Evolutionary conservation across 768 basidiomycete species (phyloP).

Genomic region (Lactarius quietus): DNA sequence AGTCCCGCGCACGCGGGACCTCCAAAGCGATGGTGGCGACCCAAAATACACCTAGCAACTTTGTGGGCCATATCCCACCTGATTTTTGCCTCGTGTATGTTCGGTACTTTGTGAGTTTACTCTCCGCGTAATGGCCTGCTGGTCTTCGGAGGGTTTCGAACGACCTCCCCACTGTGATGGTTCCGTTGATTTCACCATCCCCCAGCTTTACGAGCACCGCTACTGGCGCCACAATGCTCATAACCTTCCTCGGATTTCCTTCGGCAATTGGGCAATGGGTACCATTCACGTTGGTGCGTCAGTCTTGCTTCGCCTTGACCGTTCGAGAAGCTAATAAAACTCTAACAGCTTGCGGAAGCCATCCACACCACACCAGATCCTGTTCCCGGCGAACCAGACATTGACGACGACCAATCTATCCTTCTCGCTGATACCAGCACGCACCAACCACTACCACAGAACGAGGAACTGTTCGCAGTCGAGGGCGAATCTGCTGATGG

Average conservation of each 20-base stretch:
- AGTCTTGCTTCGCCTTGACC: neutral
- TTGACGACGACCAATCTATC: conserved; percentile 37
- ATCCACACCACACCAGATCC: conserved; percentile 63
- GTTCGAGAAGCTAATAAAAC: neutral
- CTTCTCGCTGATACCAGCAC: conserved; percentile 40
- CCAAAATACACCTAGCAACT: conserved; percentile 57
- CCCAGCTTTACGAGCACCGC: conserved; percentile 69
- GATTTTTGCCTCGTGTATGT: conserved; percentile 73
- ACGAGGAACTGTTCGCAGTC: conserved; percentile 34
- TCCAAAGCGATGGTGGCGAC: conserved; percentile 21
- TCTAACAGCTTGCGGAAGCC: conserved; percentile 65
- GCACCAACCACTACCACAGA: conserved; percentile 20
- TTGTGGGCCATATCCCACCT: conserved; percentile 79
- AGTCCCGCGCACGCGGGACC: neutral
- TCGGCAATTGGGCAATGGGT: conserved; percentile 94
- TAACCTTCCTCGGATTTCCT: conserved; percentile 81
- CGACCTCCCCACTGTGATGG: neutral
- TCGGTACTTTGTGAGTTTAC: conserved; percentile 71
- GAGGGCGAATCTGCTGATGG: conserved; percentile 24
- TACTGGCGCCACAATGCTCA: conserved; percentile 65
- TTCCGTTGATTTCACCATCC: neutral
- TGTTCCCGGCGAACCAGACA: conserved; percentile 20
- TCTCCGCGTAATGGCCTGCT: neutral
- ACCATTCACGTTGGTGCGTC: conserved; percentile 79
- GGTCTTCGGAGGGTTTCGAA: neutral